Evolutionary conservation across 352 stramenopile genomes (phyloP), one percentile per base, ranked within the genome.

Genomic region (Globisporangium echinulatum): DNA sequence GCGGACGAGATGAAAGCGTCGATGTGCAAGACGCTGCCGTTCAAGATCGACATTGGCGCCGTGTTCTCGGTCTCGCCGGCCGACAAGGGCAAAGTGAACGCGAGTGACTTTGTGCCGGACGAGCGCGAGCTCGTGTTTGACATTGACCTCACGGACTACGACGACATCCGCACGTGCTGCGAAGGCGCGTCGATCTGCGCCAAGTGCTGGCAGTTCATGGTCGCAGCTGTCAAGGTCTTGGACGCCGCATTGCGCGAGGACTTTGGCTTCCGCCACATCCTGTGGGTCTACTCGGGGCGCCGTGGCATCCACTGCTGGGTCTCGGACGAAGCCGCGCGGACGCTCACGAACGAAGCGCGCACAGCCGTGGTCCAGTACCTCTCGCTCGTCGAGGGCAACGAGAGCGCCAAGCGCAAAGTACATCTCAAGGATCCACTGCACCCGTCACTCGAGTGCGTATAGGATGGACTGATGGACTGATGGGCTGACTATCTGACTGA

Each of bases 101-200:
- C 79, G 14, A 75, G 69, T 14, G 75, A 94, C 52, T 99, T 99
- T 64, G 69, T 84, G 36, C 88, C 97, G 0, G 82, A 97, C 17
- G 86, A 99, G 66, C 86, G 97, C 37, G 97, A 99, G 72, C 87
- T 99, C 14, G 97, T 99, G 38, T 99, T 99, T 69, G 97, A 99
- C 96, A 98, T 99, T 67, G 97, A 99, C 96, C 75, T 99, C 9
- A 99, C 96, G 0, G 97, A 99, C 77, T 99, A 99, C 87, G 97
- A 99, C 72, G 94, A 98, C 66, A 96, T 99, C 49, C 90, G 97
- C 38, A 98, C 94, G 47, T 99, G 97, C 79, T 98, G 93, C 68
- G 75, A 84, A 36, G 91, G 86, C 37, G 93, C 93, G 5, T 61
- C 82, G 59, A 97, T 98, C 42, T 98, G 95, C 68, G 52, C 62